Base-by-base conservation (phyloP, 2,329 filamentous ascomycete species). In the Immersiporthe knoxdaviesiana region DNA sequence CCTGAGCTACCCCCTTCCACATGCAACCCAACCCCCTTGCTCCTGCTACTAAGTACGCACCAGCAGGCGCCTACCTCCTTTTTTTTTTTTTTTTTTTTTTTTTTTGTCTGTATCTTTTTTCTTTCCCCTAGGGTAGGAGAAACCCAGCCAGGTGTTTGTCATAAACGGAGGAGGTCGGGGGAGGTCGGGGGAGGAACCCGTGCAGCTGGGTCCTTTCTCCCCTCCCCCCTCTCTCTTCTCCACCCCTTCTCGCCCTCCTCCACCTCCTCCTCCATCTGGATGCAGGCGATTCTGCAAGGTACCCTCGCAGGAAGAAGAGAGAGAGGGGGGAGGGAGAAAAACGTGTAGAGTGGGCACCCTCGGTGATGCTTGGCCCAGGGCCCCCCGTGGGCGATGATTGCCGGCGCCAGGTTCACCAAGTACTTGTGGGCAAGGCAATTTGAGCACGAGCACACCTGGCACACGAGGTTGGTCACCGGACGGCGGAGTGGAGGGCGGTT, bases 381-480 rank as follows among this genome's bases (percentile, higher is more conserved):
- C 52, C 14, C n/a, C 24, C 52, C 11, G 12, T 27, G 52, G 12
- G 18, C 21, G 44, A 47, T 16, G 24, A 18, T 18, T 56, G 52
- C 12, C 24, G 52, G 52, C 24, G 52, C 27, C 44, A 47, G 44
- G 21, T 47, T 47, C 11, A n/a, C n/a, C n/a, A n/a, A n/a, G n/a
- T 10, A 7, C 7, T 5, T 47, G 18, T n/a, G 6, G 44, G 11
- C 44, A n/a, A 56, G 52, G 52, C 18, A 56, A 56, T 56, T 56
- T 56, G 52, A 56, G 52, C 52, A 56, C 50, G 50, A 56, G 52
- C 52, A 30, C 52, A 56, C 24, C 50, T n/a, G 30, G 52, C 52
- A 30, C 52, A 56, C 24, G 52, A 56, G 24, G 12, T 11, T 27
- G 50, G 50, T 56, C 24, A 30, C 52, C 52, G 52, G 24, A 56